phyloP scores from a whole-genome alignment of 2,329 filamentous ascomycete genomes.

The Penicillium sp. region DNA sequence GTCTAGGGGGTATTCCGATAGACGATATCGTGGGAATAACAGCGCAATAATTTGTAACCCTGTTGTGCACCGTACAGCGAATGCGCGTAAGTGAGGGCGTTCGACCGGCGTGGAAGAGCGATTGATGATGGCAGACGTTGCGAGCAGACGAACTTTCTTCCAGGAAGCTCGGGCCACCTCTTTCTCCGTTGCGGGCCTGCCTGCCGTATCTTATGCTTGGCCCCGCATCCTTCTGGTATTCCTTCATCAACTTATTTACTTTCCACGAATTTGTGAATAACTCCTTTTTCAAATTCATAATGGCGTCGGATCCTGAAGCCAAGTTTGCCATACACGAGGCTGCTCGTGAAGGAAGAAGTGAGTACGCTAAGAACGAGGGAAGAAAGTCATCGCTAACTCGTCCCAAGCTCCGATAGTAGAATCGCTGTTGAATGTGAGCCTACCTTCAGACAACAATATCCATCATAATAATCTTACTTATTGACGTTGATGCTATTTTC shows the following conservation, averaged over 20 bases:
- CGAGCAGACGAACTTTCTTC: slow-evolving; percentile 11
- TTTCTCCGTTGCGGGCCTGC: neutral
- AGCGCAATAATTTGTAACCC: neutral
- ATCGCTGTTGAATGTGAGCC: slow-evolving; percentile 64
- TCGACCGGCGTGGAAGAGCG: neutral
- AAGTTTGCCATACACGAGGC: slow-evolving; percentile 86
- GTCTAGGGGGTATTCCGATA: neutral
- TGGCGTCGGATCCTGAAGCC: slow-evolving; percentile 45
- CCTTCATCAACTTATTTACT: neutral
- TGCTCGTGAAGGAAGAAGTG: slow-evolving; percentile 78
- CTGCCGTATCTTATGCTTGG: neutral
- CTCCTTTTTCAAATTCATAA: slow-evolving; percentile 20
- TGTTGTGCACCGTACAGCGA: neutral
- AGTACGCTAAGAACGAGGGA: slow-evolving; percentile 19
- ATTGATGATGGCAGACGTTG: neutral
- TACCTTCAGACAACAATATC: neutral
- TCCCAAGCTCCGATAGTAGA: slow-evolving; percentile 65
- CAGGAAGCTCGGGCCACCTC: slow-evolving; percentile 16
- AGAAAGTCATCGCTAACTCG: slow-evolving; percentile 1
- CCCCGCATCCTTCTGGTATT: neutral
- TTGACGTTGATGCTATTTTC: neutral
- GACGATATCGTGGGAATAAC: neutral
- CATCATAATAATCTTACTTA: slow-evolving; percentile 4
- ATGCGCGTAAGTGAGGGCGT: neutral
- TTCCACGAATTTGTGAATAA: neutral